These are phyloP conservation scores for Myrica gale DNA, from an alignment of 306 rosid species.

Conservation along the genomic window DNA sequence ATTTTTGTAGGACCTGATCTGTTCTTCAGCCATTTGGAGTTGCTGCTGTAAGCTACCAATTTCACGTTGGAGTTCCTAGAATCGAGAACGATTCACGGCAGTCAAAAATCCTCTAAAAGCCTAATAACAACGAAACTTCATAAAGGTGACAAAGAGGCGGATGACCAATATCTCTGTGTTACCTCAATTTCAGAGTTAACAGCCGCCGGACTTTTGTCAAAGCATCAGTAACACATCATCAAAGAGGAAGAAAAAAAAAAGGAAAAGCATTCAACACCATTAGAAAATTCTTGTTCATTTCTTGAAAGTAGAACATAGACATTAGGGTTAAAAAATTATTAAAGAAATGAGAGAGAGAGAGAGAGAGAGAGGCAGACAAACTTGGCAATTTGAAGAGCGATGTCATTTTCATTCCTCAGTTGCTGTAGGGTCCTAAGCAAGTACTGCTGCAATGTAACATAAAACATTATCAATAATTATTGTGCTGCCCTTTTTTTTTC, in stretches of 20 bases:
- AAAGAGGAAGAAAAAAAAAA: neutral
- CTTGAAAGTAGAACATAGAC: neutral
- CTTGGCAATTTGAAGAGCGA: constrained; percentile 51
- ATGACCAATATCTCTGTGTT: neutral
- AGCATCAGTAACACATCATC: constrained; percentile 1
- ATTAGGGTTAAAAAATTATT: too few relatives aligned
- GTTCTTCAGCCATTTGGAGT: constrained; percentile 76
- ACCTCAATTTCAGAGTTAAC: constrained; percentile 49
- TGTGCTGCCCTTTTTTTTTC: neutral
- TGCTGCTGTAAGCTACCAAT: constrained; percentile 63
- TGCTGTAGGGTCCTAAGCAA: constrained; percentile 44
- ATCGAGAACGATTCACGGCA: neutral
- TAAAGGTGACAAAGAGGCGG: neutral
- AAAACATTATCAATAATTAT: neutral
- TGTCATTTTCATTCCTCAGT: constrained; percentile 46
- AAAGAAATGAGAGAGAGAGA: neutral
- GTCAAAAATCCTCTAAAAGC: neutral
- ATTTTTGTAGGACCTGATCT: constrained; percentile 51
- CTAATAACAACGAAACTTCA: neutral
- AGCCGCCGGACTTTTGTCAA: constrained; percentile 33
- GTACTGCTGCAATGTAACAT: constrained; percentile 34
- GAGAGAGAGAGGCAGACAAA: constrained; percentile 12
- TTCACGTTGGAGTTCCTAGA: constrained; percentile 76
- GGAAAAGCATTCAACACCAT: neutral
- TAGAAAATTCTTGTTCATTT: neutral